These are phyloP conservation scores for Stephania japonica DNA, from an alignment of 164 flowering plant genomes.

Conservation along the genomic window DNA sequence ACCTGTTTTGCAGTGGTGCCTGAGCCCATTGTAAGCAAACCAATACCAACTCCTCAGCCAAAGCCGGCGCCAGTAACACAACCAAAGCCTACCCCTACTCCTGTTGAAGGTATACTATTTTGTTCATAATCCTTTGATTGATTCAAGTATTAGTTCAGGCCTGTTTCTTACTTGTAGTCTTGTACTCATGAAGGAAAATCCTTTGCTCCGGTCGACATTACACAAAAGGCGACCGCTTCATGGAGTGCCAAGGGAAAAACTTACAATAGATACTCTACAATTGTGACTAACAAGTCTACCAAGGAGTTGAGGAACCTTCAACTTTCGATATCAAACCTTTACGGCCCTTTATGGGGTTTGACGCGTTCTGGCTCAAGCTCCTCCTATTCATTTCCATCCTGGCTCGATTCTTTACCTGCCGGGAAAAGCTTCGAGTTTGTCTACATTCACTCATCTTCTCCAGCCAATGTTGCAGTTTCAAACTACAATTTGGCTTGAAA, in stretches of 20 bases:
- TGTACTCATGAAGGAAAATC: slow-evolving; percentile 35
- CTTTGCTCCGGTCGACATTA: slow-evolving; percentile 34
- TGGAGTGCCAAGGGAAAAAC: slow-evolving; percentile 59
- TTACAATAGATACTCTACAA: slow-evolving; percentile 71
- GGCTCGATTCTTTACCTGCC: slow-evolving; percentile 53
- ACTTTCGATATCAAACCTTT: slow-evolving; percentile 63
- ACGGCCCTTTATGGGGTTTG: slow-evolving; percentile 91
- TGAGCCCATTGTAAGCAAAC: slow-evolving; percentile 20
- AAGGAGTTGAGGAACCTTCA: slow-evolving; percentile 53
- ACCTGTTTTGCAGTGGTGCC: slow-evolving; percentile 27
- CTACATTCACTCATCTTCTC: slow-evolving; percentile 62
- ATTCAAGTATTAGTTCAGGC: background rate
- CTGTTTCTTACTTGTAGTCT: background rate
- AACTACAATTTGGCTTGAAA: slow-evolving; percentile 44
- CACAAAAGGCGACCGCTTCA: slow-evolving; percentile 54
- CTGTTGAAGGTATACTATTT: slow-evolving; percentile 40
- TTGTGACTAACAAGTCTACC: slow-evolving; percentile 58
- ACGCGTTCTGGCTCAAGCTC: slow-evolving; percentile 32
- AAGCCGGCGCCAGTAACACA: slow-evolving; percentile 19
- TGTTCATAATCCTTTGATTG: too few species aligned
- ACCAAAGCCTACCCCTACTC: slow-evolving; percentile 34
- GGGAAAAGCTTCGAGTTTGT: slow-evolving; percentile 72
- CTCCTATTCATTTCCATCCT: slow-evolving; percentile 53
- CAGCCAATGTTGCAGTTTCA: slow-evolving; percentile 54
- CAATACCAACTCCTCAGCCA: slow-evolving; percentile 30